These are phyloP conservation scores for Wickerhamiella galacta DNA, from an alignment of 805 yeast species.

Conservation along the genomic window DNA sequence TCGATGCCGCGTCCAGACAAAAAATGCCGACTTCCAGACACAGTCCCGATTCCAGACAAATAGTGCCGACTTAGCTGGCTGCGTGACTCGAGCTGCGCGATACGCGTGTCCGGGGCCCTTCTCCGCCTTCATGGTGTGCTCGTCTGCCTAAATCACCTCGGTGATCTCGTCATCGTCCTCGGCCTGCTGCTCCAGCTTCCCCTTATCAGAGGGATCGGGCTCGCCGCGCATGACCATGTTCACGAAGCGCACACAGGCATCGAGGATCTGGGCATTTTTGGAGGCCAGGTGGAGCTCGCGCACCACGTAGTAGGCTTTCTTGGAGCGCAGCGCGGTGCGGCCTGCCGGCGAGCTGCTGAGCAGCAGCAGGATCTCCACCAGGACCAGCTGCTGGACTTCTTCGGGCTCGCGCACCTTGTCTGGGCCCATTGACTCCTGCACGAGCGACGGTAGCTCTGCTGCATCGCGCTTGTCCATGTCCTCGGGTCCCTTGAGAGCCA, in stretches of 20 bases:
- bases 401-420: slow-evolving; percentile 67
- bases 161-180: slow-evolving; percentile 25
- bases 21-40: too few relatives aligned
- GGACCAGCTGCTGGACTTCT: slow-evolving; percentile 42
- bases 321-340: slow-evolving; percentile 63
- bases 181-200: slow-evolving; percentile 2
- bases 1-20: too few relatives aligned
- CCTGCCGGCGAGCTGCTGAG: slow-evolving; percentile 59
- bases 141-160: slow-evolving; percentile 30
- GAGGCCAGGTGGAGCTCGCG: slow-evolving; percentile 61
- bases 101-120: too few relatives aligned
- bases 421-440: slow-evolving; percentile 51
- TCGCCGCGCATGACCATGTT: slow-evolving; percentile 91
- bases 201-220: slow-evolving; percentile 17
- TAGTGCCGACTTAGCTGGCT: too few relatives aligned
- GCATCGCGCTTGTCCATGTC: slow-evolving; percentile 71
- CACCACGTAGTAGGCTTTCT: slow-evolving; percentile 69
- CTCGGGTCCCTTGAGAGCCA: slow-evolving; percentile 64
- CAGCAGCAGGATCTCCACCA: slow-evolving; percentile 63
- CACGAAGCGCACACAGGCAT: slow-evolving; percentile 67
- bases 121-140: too few relatives aligned
- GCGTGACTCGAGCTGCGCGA: too few relatives aligned
- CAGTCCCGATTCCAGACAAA: too few relatives aligned
- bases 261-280: slow-evolving; percentile 34
- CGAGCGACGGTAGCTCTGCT: slow-evolving; percentile 74